These are phyloP conservation scores for Penicillium sp. DNA, from an alignment of 2,329 filamentous ascomycete genomes.

Conservation along the genomic window DNA sequence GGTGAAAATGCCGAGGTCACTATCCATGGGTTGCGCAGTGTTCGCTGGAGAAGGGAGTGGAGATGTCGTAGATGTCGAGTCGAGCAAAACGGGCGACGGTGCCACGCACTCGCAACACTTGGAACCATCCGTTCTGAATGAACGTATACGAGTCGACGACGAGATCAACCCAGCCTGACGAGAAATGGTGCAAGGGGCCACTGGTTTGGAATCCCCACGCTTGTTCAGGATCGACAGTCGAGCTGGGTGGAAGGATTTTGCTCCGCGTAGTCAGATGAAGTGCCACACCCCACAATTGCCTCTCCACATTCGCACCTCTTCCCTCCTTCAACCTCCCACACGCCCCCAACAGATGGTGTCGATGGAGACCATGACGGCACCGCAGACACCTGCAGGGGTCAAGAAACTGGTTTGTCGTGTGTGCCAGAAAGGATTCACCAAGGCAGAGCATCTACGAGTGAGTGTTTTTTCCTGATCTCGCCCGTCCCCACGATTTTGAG, in stretches of 20 bases:
- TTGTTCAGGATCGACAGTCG: background rate
- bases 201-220: no score
- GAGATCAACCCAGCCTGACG: no score
- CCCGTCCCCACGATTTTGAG: conserved; percentile 14
- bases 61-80: no score
- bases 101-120: no score
- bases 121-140: no score
- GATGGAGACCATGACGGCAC: conserved; percentile 12
- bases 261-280: background rate
- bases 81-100: no score
- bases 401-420: conserved; percentile 39
- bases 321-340: conserved; percentile 8
- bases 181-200: no score
- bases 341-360: conserved; percentile 4
- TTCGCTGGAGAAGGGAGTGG: no score
- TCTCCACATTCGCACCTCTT: conserved; percentile 15
- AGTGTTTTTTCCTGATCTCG: no score
- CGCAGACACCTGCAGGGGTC: conserved; percentile 14
- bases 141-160: no score
- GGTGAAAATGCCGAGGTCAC: no score
- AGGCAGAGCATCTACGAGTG: conserved; percentile 44
- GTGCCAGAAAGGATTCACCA: conserved; percentile 44
- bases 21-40: no score
- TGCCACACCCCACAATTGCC: conserved; percentile 27
- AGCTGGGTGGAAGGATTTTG: background rate